Evolutionary conservation across 306 rosid genomes (phyloP).

Genomic region (Begonia masoniana): DNA sequence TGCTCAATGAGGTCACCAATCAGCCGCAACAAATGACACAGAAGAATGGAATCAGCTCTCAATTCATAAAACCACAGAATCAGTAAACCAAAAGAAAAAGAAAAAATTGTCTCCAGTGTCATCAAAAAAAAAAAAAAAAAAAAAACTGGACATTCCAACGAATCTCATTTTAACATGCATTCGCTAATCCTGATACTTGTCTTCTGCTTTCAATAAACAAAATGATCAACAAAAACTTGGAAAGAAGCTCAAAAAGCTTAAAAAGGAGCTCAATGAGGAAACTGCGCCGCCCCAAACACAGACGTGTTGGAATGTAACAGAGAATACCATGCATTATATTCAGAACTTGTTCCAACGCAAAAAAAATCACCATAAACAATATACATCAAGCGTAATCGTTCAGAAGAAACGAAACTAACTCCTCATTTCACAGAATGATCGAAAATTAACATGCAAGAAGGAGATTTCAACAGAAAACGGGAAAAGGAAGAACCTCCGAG

Average conservation of each 20-base stretch:
- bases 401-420: background rate
- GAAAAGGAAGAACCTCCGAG: slow-evolving; percentile 46
- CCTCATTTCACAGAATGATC: too few species aligned
- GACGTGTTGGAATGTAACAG: too few species aligned
- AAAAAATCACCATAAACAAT: too few species aligned
- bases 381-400: too few species aligned
- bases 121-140: background rate
- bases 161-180: background rate
- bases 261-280: background rate
- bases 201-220: too few species aligned
- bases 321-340: too few species aligned
- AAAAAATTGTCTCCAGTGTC: background rate
- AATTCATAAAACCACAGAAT: background rate
- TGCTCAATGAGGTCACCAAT: background rate
- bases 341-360: too few species aligned
- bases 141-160: background rate
- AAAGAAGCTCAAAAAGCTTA: background rate
- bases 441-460: background rate
- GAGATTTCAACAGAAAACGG: background rate
- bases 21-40: background rate
- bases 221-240: too few species aligned
- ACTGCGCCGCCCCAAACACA: too few species aligned
- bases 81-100: background rate
- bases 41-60: background rate
- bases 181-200: background rate